Conservation (phyloP, 768 basidiomycete species). For the Fistulinella prunicolor region DNA sequence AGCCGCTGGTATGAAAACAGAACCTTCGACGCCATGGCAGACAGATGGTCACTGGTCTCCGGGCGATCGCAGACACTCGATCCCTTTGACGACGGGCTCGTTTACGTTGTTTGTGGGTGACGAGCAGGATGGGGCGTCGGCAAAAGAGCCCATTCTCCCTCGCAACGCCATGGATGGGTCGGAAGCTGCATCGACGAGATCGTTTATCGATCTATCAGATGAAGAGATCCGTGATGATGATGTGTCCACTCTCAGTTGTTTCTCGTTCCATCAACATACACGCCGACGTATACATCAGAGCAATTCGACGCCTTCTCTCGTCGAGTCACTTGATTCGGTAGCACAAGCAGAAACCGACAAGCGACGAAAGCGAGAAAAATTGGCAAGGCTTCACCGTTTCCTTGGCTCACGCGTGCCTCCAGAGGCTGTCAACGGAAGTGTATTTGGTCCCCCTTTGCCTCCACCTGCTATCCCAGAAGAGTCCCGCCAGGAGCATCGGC, state of each 20-base stretch:
- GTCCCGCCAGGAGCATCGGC: constrained; percentile 38
- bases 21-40: constrained; percentile 33
- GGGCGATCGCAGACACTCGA: constrained; percentile 50
- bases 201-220: constrained; percentile 67
- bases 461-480: constrained; percentile 30
- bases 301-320: constrained; percentile 45
- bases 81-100: constrained; percentile 49
- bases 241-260: constrained; percentile 28
- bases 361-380: constrained; percentile 66
- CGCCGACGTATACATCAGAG: constrained; percentile 29
- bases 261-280: constrained; percentile 26
- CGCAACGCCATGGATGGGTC: constrained; percentile 13
- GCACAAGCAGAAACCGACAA: constrained; percentile 59
- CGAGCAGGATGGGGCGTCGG: too few relatives aligned
- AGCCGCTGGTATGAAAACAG: constrained; percentile 17
- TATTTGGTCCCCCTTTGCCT: constrained; percentile 30
- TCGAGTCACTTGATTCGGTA: constrained; percentile 49
- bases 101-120: constrained; percentile 29
- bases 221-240: constrained; percentile 43
- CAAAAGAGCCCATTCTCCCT: constrained; percentile 2
- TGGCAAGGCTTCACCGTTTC: constrained; percentile 82
- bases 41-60: constrained; percentile 31
- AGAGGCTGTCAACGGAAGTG: constrained; percentile 58
- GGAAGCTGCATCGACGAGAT: constrained; percentile 35
- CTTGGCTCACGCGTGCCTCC: constrained; percentile 78